Percentiles rank a stretch among this genome's conserved stretches.
phyloP scores from a whole-genome alignment of 164 flowering plant genomes.

The Akebia trifoliata region DNA sequence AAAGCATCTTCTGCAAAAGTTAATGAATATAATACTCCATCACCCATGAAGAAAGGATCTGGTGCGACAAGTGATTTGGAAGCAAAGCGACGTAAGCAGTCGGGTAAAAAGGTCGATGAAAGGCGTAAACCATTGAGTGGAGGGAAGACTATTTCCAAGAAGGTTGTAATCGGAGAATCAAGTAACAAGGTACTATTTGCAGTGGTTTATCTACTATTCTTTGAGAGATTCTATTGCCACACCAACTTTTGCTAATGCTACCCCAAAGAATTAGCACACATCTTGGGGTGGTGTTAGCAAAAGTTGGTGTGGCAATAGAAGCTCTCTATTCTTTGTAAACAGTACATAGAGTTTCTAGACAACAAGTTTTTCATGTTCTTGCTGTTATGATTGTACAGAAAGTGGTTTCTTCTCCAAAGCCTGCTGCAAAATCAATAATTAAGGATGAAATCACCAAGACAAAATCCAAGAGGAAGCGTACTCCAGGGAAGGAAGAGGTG shows the following conservation, averaged over 20 bases:
- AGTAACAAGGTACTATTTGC: slow-evolving; percentile 23
- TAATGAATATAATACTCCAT: slow-evolving; percentile 23
- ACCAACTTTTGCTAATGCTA: too few relatives aligned
- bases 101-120: slow-evolving; percentile 15
- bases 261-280: too few relatives aligned
- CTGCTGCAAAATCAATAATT: slow-evolving; percentile 31
- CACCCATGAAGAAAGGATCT: slow-evolving; percentile 25
- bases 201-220: too few relatives aligned
- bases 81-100: slow-evolving; percentile 17
- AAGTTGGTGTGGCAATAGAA: too few relatives aligned
- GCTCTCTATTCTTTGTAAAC: too few relatives aligned
- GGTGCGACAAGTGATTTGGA: too few relatives aligned
- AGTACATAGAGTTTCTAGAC: neutral
- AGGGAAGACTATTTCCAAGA: slow-evolving; percentile 26
- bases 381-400: slow-evolving; percentile 23
- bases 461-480: slow-evolving; percentile 45
- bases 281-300: too few relatives aligned
- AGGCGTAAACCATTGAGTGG: slow-evolving; percentile 25
- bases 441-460: slow-evolving; percentile 42
- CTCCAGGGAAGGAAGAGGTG: slow-evolving; percentile 43
- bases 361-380: neutral
- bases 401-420: slow-evolving; percentile 27
- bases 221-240: neutral
- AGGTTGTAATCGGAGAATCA: slow-evolving; percentile 20
- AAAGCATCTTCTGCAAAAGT: slow-evolving; percentile 26